Evolutionary conservation across 2,329 filamentous ascomycete species (phyloP), one percentile per base, ranked within the genome.

Genomic region (Huntiella savannae): DNA sequence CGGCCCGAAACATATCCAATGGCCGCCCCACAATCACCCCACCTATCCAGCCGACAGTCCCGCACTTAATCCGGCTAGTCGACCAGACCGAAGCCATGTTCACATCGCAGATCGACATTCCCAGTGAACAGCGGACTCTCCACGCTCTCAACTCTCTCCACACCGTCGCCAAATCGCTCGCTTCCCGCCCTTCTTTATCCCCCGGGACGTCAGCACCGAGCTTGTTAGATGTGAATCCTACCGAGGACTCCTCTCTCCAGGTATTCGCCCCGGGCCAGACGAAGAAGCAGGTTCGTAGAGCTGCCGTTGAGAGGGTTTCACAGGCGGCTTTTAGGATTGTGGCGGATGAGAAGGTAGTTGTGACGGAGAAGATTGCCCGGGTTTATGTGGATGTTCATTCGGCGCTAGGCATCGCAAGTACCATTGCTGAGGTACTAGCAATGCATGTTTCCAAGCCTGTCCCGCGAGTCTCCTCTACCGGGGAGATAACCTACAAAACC

Each of bases 401-500:
- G 22, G 69, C 77, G 8, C 71, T 96, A 38, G 73, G 76, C 51
- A 76, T 72, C 48, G 78, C 85, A 2, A 75, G 83, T 52, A 77
- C 82, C 39, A 73, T 96, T 51, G 85, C 88, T 5, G 73, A 79
- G 50, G 75, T 86, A 37, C 80, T 98, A 56, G 66, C 77, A 47
- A 69, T 95, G 45, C 96, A 88, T 59, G 83, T 84, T 42, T 74
- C 75, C 54, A 98, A 96, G 61, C 80, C 83, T 7, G 66, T 77
- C 51, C 82, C 86, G 2, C 63, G 70, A 19, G 38, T 48, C 11
- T 39, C 43, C 15, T 33, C 13, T 8, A 38, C 38, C 8, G 46
- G 46, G 11, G 39, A 13, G 33, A 33, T 28, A 22, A 33, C 48
- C 15, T 52, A 46, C 45, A 49, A 48, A 35, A 48, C 48, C 43